These are phyloP conservation scores for Penicillium sp. DNA, from an alignment of 2,329 filamentous ascomycete species.

Conservation along the genomic window DNA sequence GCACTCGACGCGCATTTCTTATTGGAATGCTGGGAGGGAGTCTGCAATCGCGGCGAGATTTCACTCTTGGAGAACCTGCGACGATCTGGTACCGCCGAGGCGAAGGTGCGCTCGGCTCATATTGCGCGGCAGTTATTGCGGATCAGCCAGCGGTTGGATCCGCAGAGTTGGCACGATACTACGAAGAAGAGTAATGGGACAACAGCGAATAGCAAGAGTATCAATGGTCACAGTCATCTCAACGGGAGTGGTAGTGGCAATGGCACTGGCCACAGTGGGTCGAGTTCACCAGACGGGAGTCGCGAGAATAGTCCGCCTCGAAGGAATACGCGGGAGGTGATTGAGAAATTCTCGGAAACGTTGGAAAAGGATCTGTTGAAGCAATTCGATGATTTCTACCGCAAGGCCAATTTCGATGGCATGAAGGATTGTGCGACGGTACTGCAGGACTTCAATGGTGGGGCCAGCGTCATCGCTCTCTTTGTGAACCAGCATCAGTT, in stretches of 20 bases:
- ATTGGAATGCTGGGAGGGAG: constrained; percentile 95
- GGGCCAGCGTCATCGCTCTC: constrained; percentile 88
- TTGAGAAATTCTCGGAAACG: constrained; percentile 96
- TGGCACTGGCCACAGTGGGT: neutral
- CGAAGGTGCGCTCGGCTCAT: constrained; percentile 90
- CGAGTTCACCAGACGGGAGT: constrained; percentile 46
- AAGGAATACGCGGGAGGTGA: constrained; percentile 77
- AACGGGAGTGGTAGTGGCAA: constrained; percentile 44
- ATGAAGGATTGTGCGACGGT: constrained; percentile 98
- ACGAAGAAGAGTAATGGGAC: constrained; percentile 38
- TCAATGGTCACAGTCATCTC: too few species aligned
- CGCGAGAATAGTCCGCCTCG: constrained; percentile 47
- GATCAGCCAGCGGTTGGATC: constrained; percentile 89
- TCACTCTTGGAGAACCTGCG: constrained; percentile 87
- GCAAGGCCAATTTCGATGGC: constrained; percentile 92
- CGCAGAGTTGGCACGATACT: constrained; percentile 72
- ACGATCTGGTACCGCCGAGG: constrained; percentile 81
- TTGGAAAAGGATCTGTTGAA: constrained; percentile 93
- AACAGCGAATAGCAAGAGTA: too few species aligned
- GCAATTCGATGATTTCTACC: constrained; percentile 97
- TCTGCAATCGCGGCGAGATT: constrained; percentile 85
- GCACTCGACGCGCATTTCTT: constrained; percentile 93
- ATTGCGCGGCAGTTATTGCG: constrained; percentile 92
- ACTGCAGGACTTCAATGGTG: constrained; percentile 92
- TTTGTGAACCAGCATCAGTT: constrained; percentile 99